A percentile compares a stretch with the other conserved stretches of the same genome.
Conservation (phyloP, 2,329 filamentous ascomycete genomes). For the Calonectria multiphialidica region DNA sequence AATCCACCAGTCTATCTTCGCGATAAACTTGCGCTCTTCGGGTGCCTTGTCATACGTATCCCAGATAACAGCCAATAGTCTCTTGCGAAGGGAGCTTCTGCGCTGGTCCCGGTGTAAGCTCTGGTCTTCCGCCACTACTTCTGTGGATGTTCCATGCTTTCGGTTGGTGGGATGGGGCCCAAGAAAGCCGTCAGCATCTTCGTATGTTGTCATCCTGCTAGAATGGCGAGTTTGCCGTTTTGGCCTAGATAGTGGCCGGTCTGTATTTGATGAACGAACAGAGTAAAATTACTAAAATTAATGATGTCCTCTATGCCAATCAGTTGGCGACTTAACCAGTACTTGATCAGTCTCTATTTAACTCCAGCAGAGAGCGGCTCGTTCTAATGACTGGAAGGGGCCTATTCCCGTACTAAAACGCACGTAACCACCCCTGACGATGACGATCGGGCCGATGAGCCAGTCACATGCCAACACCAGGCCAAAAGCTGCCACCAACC, state of each 20-base stretch:
- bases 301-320: too few relatives aligned
- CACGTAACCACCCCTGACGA: conserved; percentile 7
- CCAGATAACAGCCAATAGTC: conserved; percentile 44
- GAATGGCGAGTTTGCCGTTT: too few relatives aligned
- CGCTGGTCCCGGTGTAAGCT: neutral
- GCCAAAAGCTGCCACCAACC: neutral
- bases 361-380: neutral
- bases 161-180: neutral
- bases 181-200: neutral
- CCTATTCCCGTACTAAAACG: neutral
- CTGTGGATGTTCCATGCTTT: neutral
- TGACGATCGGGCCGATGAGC: neutral
- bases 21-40: conserved; percentile 47
- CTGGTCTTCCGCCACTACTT: neutral
- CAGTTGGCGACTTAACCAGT: too few relatives aligned
- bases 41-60: conserved; percentile 49
- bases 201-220: conserved; percentile 3
- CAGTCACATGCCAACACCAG: neutral
- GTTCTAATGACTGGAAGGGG: neutral
- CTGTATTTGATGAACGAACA: too few relatives aligned
- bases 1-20: conserved; percentile 51
- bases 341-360: neutral
- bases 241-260: too few relatives aligned
- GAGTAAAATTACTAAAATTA: too few relatives aligned
- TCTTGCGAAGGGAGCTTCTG: conserved; percentile 22